Evolutionary conservation across 495 filamentous ascomycete species (phyloP).

Genomic region (Annulohypoxylon bovei): DNA sequence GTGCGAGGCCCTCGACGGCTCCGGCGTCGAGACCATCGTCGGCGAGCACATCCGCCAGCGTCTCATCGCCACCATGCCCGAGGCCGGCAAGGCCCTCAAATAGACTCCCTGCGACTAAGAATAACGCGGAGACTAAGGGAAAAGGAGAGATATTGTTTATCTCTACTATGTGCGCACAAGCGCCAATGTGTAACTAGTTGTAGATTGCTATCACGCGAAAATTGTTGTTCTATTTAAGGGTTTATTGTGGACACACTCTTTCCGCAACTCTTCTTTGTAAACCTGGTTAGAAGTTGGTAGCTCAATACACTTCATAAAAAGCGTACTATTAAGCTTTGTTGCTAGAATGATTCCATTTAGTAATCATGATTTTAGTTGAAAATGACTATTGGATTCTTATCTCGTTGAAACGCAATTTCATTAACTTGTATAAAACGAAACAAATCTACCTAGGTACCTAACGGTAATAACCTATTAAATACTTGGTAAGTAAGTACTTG

Average conservation of each 20-base stretch:
- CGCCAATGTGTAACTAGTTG: slow-evolving; percentile 15
- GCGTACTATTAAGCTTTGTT: not conserved
- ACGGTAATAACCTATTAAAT: too few species aligned
- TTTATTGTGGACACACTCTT: not conserved
- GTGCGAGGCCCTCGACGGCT: slow-evolving; percentile 33
- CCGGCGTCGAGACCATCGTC: slow-evolving; percentile 36
- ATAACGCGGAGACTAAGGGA: not conserved
- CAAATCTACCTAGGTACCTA: too few species aligned
- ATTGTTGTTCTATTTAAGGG: not conserved
- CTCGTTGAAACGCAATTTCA: too few species aligned
- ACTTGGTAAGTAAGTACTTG: too few species aligned
- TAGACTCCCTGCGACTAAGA: not conserved
- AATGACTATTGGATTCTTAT: too few species aligned
- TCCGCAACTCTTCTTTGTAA: not conserved
- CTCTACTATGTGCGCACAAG: not conserved
- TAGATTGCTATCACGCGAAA: slow-evolving; percentile 3
- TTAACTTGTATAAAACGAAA: too few species aligned
- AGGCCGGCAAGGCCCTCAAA: slow-evolving; percentile 33
- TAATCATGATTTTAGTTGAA: not conserved
- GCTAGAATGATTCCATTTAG: not conserved
- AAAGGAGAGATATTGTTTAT: not conserved
- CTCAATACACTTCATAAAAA: not conserved
- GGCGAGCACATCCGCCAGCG: slow-evolving; percentile 37
- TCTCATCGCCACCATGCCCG: slow-evolving; percentile 33
- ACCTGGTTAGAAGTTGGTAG: not conserved